Evolutionary conservation across 2,329 filamentous ascomycete species (phyloP).

Genomic region (Alternaria metachromatica): DNA sequence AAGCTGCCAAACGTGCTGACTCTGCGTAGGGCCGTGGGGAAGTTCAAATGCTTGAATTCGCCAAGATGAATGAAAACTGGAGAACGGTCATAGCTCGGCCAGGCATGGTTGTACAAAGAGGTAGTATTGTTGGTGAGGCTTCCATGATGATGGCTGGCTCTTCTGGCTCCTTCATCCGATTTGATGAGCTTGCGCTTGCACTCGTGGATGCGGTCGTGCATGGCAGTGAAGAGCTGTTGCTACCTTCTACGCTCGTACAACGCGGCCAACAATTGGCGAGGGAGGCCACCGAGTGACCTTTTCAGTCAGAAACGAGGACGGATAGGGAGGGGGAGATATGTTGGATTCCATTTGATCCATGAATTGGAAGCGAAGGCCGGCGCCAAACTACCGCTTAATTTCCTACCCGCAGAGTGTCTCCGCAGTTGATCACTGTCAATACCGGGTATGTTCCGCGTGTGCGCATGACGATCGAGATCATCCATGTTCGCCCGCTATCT

Average conservation of each 20-base stretch:
- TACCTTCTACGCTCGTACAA: constrained; percentile 10
- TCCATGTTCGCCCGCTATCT: not conserved
- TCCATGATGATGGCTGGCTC: constrained; percentile 16
- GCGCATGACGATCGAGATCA: not conserved
- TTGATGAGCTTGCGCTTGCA: constrained; percentile 26
- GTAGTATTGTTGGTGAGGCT: constrained; percentile 11
- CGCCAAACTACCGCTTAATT: not conserved
- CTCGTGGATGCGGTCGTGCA: constrained; percentile 18
- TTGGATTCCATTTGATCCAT: not conserved
- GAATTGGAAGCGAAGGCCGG: not conserved
- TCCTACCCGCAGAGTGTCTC: not conserved
- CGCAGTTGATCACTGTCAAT: not conserved
- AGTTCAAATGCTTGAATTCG: constrained; percentile 22
- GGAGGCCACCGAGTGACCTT: not conserved
- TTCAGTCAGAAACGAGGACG: not conserved
- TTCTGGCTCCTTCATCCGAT: constrained; percentile 21
- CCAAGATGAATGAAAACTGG: constrained; percentile 14
- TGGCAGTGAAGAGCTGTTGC: constrained; percentile 17
- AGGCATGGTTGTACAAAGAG: constrained; percentile 16
- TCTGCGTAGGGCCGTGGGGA: constrained; percentile 15
- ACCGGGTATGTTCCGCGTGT: not conserved
- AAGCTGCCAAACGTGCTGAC: constrained; percentile 3
- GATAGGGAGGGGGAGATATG: not conserved
- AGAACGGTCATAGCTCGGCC: constrained; percentile 22
- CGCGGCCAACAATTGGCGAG: constrained; percentile 11